Evolutionary conservation across 495 filamentous ascomycete species (phyloP).

Genomic region (Acidiella bohemica): DNA sequence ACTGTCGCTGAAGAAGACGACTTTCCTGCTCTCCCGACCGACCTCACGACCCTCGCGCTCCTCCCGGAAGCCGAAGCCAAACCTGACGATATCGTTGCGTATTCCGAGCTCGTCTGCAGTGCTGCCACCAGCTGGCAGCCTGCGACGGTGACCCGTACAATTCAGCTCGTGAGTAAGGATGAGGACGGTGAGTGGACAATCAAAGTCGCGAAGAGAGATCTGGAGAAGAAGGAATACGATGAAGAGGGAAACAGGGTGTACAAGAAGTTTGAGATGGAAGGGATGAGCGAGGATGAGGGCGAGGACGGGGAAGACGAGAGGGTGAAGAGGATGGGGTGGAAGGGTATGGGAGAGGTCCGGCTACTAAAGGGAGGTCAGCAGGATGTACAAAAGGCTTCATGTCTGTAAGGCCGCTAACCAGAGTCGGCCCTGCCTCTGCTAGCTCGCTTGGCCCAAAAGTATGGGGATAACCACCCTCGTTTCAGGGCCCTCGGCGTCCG

Average conservation of each 20-base stretch:
- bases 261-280: conserved; percentile 55
- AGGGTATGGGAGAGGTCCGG: conserved; percentile 30
- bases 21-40: conserved; percentile 47
- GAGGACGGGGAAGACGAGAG: conserved; percentile 39
- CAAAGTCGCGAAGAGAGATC: conserved; percentile 57
- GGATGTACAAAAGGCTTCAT: too few relatives aligned
- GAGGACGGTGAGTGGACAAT: conserved; percentile 42
- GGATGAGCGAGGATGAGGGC: conserved; percentile 39
- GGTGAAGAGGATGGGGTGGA: conserved; percentile 42
- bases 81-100: conserved; percentile 60
- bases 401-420: too few relatives aligned
- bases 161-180: conserved; percentile 44
- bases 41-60: conserved; percentile 41
- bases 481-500: too few relatives aligned
- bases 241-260: conserved; percentile 45
- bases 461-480: too few relatives aligned
- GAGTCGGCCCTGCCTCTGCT: too few relatives aligned
- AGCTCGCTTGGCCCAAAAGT: too few relatives aligned
- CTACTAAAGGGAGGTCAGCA: neutral
- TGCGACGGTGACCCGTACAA: conserved; percentile 49
- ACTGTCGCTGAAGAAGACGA: conserved; percentile 21
- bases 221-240: conserved; percentile 36
- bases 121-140: conserved; percentile 63
- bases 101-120: conserved; percentile 62
- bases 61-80: conserved; percentile 42